These are phyloP conservation scores for Stagonosporopsis vannaccii DNA, from an alignment of 2,329 filamentous ascomycete species.

Conservation along the genomic window DNA sequence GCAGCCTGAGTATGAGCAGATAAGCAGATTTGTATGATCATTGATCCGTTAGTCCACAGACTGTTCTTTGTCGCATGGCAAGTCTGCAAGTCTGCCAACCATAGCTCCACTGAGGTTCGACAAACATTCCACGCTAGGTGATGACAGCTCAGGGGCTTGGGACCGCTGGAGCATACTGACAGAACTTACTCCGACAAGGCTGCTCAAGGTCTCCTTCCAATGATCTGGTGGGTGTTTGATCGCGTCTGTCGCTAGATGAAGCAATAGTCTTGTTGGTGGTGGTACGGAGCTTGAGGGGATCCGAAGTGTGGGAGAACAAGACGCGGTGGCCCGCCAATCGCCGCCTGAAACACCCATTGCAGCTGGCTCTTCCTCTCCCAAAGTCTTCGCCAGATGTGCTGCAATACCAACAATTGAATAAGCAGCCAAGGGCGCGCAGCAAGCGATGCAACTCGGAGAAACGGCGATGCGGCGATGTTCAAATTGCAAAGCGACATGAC, in stretches of 20 bases:
- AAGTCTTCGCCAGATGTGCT: background rate
- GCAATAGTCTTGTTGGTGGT: conserved; percentile 13
- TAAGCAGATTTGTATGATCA: background rate
- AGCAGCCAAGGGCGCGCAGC: background rate
- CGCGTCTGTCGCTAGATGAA: conserved; percentile 11
- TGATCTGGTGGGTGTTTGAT: background rate
- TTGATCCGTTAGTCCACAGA: no score
- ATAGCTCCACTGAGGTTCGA: background rate
- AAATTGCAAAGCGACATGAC: background rate
- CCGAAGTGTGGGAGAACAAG: background rate
- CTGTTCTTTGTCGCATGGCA: no score
- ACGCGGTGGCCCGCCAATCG: background rate
- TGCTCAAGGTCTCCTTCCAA: background rate
- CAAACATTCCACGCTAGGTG: background rate
- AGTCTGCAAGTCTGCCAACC: no score
- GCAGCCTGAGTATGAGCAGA: background rate
- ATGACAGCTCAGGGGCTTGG: conserved; percentile 1
- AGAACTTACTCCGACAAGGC: conserved; percentile 7
- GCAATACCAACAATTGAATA: background rate
- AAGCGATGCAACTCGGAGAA: background rate
- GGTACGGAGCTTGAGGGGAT: conserved; percentile 4
- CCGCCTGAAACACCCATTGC: conserved; percentile 9
- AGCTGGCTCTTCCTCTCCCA: background rate
- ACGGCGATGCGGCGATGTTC: background rate
- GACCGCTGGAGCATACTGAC: background rate